Base-by-base conservation (phyloP, 192 early-diverging fungal genomes). In the Paraglomus brasilianum region DNA sequence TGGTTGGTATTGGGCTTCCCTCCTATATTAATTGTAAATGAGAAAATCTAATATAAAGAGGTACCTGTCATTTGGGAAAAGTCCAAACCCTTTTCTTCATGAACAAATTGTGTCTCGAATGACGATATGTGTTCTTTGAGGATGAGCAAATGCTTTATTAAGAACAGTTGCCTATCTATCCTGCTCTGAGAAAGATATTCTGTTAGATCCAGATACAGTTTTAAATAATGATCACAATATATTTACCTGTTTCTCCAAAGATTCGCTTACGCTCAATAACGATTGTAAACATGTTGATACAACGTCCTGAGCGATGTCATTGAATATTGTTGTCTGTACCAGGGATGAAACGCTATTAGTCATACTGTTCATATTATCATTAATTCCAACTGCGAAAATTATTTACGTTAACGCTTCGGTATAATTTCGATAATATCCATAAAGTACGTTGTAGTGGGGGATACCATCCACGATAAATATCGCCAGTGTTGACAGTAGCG, bases 121-220 rank as follows among this genome's bases (percentile, higher is more conserved):
- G 86, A 81, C 1, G 86, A 80, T 40, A 93, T 89, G 63, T 92
- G 90, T 41, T 95, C 93, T 45, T 93, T 85, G 8, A 95, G 77
- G 65, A 89, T 88, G 21, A 95, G 71, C n/a, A 95, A 62, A 72
- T 95, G 92, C 67, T 95, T 95, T 44, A 95, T 92, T 49, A 92
- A 77, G 73, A 95, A 95, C 15, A 94, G 75, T 48, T 90, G 86
- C 9, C 86, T 89, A 70, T 95, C 93, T 8, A 86, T 50, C 52
- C 70, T 83, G 24, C 66, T 83, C 80, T 85, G 69, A 61, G 45
- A 60, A 79, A 1, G 30, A 30, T 3, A 30, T 30, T 30, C 30
- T 3, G 30, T 30, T 30, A 30, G 30, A 30, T 30, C 30, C 3
- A 30, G 30, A 30, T 3, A 30, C 30, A 30, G 3, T 1, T 2